Percentiles rank a stretch among this genome's conserved stretches.
Conservation (phyloP, 306 rosid genomes). For the Coriaria nepalensis region DNA sequence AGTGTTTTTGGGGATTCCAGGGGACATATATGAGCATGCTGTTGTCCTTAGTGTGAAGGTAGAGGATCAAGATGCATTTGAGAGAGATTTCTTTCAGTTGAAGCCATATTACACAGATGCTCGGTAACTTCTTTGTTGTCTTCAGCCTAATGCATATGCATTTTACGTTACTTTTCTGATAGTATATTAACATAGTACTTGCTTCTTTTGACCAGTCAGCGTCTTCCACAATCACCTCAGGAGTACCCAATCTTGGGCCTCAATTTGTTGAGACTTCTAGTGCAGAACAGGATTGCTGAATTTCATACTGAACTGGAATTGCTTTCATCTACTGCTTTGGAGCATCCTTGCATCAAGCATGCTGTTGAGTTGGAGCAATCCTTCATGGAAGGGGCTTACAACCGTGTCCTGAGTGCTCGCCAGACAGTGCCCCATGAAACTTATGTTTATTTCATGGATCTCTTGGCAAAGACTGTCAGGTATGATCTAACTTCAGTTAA, state of each 20-base stretch:
- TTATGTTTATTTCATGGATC: conserved; percentile 88
- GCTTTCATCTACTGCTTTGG: conserved; percentile 74
- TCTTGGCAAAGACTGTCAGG: conserved; percentile 95
- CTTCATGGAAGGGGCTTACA: conserved; percentile 99
- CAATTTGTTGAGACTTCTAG: conserved; percentile 89
- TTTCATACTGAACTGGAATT: conserved; percentile 92
- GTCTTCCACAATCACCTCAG: conserved; percentile 69
- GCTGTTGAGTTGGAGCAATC: conserved; percentile 99
- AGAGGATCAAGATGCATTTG: conserved; percentile 96
- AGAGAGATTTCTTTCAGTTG: conserved; percentile 89
- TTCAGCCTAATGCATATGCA: neutral
- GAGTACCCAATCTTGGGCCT: conserved; percentile 92
- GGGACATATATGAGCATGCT: conserved; percentile 93
- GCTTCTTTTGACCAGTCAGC: conserved; percentile 44
- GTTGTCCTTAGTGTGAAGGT: conserved; percentile 77
- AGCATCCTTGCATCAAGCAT: conserved; percentile 83
- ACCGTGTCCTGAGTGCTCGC: conserved; percentile 86
- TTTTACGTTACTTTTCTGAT: neutral
- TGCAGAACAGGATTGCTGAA: conserved; percentile 96
- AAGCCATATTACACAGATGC: conserved; percentile 93
- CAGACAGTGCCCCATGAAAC: conserved; percentile 89
- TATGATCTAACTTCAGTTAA: conserved; percentile 14
- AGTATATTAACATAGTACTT: conserved; percentile 4
- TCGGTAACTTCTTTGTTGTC: conserved; percentile 30
- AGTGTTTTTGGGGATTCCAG: conserved; percentile 33